These are phyloP conservation scores for Nakazawaea wickerhamii DNA, from an alignment of 805 yeast species.

Conservation along the genomic window DNA sequence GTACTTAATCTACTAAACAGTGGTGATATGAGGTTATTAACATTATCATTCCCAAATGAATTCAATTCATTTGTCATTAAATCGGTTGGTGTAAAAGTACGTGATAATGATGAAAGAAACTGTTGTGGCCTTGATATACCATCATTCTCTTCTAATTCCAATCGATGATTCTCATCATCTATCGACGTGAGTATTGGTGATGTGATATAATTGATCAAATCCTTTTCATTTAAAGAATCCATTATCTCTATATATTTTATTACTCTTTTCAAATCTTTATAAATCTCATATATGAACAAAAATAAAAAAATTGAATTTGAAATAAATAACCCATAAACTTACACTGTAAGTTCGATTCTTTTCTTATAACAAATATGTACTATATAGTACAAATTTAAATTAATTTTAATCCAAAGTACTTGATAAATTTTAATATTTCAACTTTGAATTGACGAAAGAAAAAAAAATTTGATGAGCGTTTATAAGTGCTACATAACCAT, in stretches of 20 bases:
- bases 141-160: slow-evolving; percentile 11
- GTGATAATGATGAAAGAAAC: not conserved
- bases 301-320: too few species aligned
- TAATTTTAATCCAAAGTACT: not conserved
- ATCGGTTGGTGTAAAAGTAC: slow-evolving; percentile 4
- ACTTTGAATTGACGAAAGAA: not conserved
- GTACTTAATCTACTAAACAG: slow-evolving; percentile 5
- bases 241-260: not conserved
- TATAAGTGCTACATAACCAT: slow-evolving; percentile 7
- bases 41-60: not conserved
- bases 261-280: not conserved
- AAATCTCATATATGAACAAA: too few species aligned
- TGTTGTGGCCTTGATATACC: not conserved
- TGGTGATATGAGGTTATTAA: slow-evolving; percentile 4
- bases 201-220: slow-evolving; percentile 14
- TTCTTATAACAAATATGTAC: too few species aligned
- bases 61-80: not conserved
- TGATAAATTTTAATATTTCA: not conserved
- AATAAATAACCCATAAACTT: too few species aligned
- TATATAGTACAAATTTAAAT: too few species aligned
- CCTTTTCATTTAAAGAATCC: slow-evolving; percentile 6
- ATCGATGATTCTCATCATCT: slow-evolving; percentile 14
- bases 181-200: slow-evolving; percentile 15
- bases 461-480: not conserved
- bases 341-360: too few species aligned